Evolutionary conservation across 2,329 filamentous ascomycete species (phyloP), one percentile per base, ranked within the genome.

Genomic region (Talaromyces sp.): DNA sequence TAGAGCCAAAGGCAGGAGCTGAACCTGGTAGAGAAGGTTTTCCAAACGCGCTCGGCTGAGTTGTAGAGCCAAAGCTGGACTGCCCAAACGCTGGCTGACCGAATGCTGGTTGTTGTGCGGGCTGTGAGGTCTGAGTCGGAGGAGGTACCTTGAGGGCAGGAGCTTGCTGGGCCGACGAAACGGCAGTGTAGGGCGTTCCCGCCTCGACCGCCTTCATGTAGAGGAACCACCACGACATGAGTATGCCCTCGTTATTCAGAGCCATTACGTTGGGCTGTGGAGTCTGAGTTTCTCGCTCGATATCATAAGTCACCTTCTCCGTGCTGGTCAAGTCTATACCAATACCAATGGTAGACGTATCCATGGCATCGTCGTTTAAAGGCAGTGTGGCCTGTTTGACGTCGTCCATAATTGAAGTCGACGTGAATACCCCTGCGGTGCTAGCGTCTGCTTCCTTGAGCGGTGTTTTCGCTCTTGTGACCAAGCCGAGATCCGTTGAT

Each of bases 151-250:
- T 35, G 58, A 60, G 38, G 62, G 60, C 53, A 35, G 65, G 63
- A 64, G 64, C 55, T 54, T 65, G 62, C 35, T 51, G 53, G 52
- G 65, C 67, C n/a, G 75, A 74, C 61, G 80, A 78, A 64, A 97
- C 79, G 4, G 89, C 90, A 46, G 88, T 84, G 72, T 92, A 98
- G 0, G 85, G 84, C 7, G 85, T 86, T 3, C 87, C 87, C 67
- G 88, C 81, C 62, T 88, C 85, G 63, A 99, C 87, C 1, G 93
- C 92, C 49, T 96, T 91, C 38, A 89, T 86, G 76, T 97, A 97
- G 21, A 98, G 84, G 50, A 98, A 77, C 91, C 93, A 97, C 92
- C 93, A 99, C 13, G 87, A 84, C 52, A 86, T 86, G 17, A 99
- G 80, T 10, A 96, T 78, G 64, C 95, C 95, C 69, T 97, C 91